Evolutionary conservation across 345 rosid genomes (phyloP).

Genomic region (Boechera retrofracta): DNA sequence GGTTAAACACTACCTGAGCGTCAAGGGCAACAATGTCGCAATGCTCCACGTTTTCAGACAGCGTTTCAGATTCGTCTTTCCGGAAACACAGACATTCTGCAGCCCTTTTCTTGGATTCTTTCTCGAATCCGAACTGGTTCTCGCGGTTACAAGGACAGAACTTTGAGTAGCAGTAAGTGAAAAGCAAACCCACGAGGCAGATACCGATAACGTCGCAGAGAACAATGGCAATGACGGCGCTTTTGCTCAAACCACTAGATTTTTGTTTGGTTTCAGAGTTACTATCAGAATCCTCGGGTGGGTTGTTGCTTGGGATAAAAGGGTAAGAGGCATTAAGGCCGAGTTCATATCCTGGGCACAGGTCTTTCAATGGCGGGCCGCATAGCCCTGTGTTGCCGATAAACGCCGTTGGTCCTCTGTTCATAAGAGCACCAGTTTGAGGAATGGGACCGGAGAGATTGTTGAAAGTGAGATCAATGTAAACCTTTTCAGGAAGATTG

Average conservation of each 20-base stretch:
- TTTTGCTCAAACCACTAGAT: constrained; percentile 67
- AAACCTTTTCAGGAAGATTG: constrained; percentile 91
- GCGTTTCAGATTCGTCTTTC: constrained; percentile 78
- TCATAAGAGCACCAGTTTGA: constrained; percentile 91
- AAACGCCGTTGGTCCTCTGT: constrained; percentile 94
- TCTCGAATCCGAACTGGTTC: constrained; percentile 56
- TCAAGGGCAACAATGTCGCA: constrained; percentile 81
- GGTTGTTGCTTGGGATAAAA: constrained; percentile 63
- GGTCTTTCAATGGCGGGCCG: constrained; percentile 85
- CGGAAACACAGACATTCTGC: constrained; percentile 73
- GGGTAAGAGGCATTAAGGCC: constrained; percentile 72
- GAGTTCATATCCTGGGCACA: constrained; percentile 59
- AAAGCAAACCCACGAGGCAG: constrained; percentile 81
- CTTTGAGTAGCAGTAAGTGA: constrained; percentile 81
- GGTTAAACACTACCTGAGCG: constrained; percentile 77
- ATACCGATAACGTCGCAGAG: constrained; percentile 85
- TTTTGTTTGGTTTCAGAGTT: constrained; percentile 50
- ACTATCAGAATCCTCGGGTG: constrained; percentile 51
- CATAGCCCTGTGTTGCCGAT: constrained; percentile 87
- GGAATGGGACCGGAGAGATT: constrained; percentile 95
- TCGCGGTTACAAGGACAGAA: constrained; percentile 57
- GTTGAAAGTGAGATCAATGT: constrained; percentile 85
- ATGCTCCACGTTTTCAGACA: constrained; percentile 78
- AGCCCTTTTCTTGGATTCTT: constrained; percentile 59
- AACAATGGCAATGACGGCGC: constrained; percentile 67